A percentile compares a stretch with the other conserved stretches of the same genome.
phyloP scores from a whole-genome alignment of 306 rosid species.

The Trichosanthes truncata region DNA sequence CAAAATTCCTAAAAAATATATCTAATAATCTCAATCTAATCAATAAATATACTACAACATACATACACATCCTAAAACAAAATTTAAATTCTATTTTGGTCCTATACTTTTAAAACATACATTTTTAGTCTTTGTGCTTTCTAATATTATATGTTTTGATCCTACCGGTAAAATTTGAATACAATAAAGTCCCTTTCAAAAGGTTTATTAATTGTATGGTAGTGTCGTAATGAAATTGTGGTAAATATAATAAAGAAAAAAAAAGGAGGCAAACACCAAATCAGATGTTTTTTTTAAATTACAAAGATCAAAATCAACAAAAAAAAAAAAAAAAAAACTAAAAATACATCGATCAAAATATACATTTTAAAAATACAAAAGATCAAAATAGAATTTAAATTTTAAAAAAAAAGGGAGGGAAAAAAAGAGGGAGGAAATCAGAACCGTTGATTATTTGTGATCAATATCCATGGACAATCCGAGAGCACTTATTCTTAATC shows the following conservation, averaged over 20 bases:
- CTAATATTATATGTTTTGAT: too few species aligned
- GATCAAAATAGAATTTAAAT: background rate
- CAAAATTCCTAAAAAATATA: background rate
- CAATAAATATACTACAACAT: background rate
- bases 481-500: constrained; percentile 62
- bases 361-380: background rate
- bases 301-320: too few species aligned
- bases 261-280: too few species aligned
- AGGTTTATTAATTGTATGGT: too few species aligned
- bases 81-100: too few species aligned
- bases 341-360: too few species aligned
- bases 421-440: background rate
- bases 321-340: too few species aligned
- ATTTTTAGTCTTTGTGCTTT: too few species aligned
- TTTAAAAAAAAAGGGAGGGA: background rate
- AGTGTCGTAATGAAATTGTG: too few species aligned
- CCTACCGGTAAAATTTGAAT: too few species aligned
- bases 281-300: too few species aligned
- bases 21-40: background rate
- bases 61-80: background rate
- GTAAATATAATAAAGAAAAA: too few species aligned
- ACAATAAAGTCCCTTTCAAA: background rate
- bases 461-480: constrained; percentile 40
- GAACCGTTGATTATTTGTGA: background rate
- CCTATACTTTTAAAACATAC: background rate